These are phyloP conservation scores for Hydrangea macrophylla DNA, from an alignment of 148 eudicot genomes.

Conservation along the genomic window DNA sequence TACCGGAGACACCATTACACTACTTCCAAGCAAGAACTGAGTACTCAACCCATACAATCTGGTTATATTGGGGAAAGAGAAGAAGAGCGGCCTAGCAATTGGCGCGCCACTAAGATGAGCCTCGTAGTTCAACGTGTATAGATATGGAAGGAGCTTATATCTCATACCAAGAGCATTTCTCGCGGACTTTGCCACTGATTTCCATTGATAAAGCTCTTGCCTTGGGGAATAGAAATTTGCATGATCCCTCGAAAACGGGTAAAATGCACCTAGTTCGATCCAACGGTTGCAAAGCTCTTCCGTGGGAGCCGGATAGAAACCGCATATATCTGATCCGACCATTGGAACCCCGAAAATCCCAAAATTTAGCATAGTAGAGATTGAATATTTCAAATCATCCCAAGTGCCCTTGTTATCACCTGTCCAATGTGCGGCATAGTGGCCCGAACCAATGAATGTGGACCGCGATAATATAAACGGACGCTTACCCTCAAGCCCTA, in stretches of 20 bases:
- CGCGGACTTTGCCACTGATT: constrained; percentile 80
- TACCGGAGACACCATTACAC: constrained; percentile 90
- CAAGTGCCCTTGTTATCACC: constrained; percentile 93
- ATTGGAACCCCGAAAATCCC: constrained; percentile 94
- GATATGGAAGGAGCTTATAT: constrained; percentile 82
- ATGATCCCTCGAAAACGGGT: constrained; percentile 96
- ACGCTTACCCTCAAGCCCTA: constrained; percentile 71
- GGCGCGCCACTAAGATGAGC: constrained; percentile 85
- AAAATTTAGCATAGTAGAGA: constrained; percentile 82
- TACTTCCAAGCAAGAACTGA: constrained; percentile 78
- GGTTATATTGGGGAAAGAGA: constrained; percentile 59
- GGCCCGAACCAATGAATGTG: constrained; percentile 90
- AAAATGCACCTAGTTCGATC: constrained; percentile 94
- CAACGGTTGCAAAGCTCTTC: constrained; percentile 98
- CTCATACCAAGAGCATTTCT: constrained; percentile 94
- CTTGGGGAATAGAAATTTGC: constrained; percentile 90
- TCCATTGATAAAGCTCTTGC: constrained; percentile 95
- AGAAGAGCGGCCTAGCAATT: constrained; percentile 86
- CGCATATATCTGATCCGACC: constrained; percentile 97
- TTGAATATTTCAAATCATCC: constrained; percentile 73
- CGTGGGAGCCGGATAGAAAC: constrained; percentile 85
- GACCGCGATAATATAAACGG: constrained; percentile 85
- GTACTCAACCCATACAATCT: constrained; percentile 74
- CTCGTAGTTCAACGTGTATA: constrained; percentile 83
- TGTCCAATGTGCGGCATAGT: constrained; percentile 92